Percentiles rank a stretch among this genome's conserved stretches.
phyloP scores from a whole-genome alignment of 1,139 yeast genomes.

The Wickerhamiella infanticola region DNA sequence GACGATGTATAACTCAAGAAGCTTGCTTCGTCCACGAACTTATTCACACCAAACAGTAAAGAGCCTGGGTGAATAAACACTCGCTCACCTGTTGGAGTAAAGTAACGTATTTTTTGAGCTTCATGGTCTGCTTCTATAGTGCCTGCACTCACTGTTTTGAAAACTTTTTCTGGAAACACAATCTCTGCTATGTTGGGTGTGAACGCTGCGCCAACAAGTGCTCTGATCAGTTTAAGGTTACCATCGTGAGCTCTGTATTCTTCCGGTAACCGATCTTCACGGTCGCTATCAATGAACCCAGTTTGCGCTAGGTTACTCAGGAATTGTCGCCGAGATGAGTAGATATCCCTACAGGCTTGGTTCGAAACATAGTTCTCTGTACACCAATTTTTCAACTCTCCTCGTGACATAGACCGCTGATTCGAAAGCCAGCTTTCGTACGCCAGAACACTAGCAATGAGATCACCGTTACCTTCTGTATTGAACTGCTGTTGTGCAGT shows the following conservation, averaged over 20 bases:
- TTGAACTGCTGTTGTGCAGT: conserved; percentile 31
- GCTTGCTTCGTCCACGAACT: conserved; percentile 19
- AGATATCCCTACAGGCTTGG: conserved; percentile 52
- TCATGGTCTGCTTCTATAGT: conserved; percentile 76
- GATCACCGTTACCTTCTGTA: conserved; percentile 45
- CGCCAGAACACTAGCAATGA: conserved; percentile 47
- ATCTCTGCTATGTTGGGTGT: conserved; percentile 75
- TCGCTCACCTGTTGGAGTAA: conserved; percentile 24
- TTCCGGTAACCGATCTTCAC: conserved; percentile 10
- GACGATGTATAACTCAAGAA: conserved; percentile 24
- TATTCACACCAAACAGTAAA: conserved; percentile 36
- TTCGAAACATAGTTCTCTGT: conserved; percentile 48
- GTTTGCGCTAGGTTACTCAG: conserved; percentile 52
- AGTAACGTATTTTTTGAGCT: conserved; percentile 53
- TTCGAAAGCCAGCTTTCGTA: conserved; percentile 33
- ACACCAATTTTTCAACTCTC: conserved; percentile 31
- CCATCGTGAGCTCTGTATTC: conserved; percentile 24
- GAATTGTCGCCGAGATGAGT: conserved; percentile 55
- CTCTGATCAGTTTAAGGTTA: conserved; percentile 40
- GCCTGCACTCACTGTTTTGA: conserved; percentile 53
- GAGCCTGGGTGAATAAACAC: conserved; percentile 81
- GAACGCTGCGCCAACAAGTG: conserved; percentile 64
- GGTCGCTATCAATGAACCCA: conserved; percentile 44
- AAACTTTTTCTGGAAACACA: conserved; percentile 70
- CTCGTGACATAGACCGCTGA: conserved; percentile 18